Evolutionary conservation across 495 filamentous ascomycete genomes (phyloP).

Genomic region (Daldinia caldariorum): DNA sequence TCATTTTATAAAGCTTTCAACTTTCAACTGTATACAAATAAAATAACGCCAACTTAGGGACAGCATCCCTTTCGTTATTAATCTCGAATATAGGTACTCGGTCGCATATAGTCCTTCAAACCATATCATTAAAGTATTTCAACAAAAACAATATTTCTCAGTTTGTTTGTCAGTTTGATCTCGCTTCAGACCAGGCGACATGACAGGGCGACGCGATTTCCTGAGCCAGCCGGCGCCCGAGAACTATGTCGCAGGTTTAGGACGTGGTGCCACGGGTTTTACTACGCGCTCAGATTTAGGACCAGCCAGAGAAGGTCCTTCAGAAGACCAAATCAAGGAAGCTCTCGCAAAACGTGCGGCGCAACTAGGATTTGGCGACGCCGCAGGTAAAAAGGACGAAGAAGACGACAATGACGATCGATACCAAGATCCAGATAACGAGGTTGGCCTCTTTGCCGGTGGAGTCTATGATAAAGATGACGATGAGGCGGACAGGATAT

Average conservation of each 20-base stretch:
- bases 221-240: conserved; percentile 90
- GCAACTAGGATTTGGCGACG: conserved; percentile 78
- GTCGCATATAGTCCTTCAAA: conserved; percentile 2
- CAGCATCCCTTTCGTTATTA: conserved; percentile 1
- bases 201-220: conserved; percentile 89
- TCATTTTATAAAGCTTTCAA: conserved; percentile 9
- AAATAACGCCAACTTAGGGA: neutral
- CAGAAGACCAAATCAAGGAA: conserved; percentile 97
- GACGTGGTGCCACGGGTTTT: conserved; percentile 97
- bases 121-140: neutral
- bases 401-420: conserved; percentile 84
- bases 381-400: conserved; percentile 81
- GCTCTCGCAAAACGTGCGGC: conserved; percentile 91
- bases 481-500: conserved; percentile 96
- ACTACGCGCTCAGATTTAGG: conserved; percentile 97
- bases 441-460: conserved; percentile 92
- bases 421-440: conserved; percentile 96
- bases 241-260: conserved; percentile 98
- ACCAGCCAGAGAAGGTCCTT: conserved; percentile 94
- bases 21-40: conserved; percentile 16
- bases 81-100: neutral
- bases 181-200: conserved; percentile 46
- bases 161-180: neutral
- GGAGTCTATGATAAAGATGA: conserved; percentile 96
- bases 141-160: neutral